Conservation (phyloP, 2,329 filamentous ascomycete genomes). For the Xylaria sp. region DNA sequence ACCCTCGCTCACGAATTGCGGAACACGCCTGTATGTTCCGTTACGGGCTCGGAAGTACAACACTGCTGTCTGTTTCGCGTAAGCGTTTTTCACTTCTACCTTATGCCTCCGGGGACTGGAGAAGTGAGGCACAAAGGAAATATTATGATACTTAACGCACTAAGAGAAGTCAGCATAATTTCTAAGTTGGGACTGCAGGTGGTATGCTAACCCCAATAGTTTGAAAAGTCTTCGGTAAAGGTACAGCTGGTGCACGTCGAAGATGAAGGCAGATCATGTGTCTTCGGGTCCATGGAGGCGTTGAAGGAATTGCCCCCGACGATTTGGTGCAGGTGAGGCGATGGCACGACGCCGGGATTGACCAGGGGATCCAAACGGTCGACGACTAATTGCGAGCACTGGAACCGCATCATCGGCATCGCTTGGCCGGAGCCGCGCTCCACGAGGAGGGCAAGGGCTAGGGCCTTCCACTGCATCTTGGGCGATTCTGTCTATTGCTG, state of each 20-base stretch:
- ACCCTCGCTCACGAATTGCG: slow-evolving; percentile 44
- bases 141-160: not conserved
- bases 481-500: slow-evolving; percentile 28
- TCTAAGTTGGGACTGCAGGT: no score
- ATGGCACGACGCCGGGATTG: slow-evolving; percentile 44
- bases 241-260: slow-evolving; percentile 47
- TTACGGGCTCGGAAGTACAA: slow-evolving; percentile 44
- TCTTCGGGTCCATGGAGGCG: slow-evolving; percentile 43
- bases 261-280: slow-evolving; percentile 38
- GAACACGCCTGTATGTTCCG: slow-evolving; percentile 46
- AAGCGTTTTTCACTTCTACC: not conserved
- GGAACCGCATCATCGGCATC: slow-evolving; percentile 51
- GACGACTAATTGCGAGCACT: slow-evolving; percentile 46
- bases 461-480: slow-evolving; percentile 35
- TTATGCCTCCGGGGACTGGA: slow-evolving; percentile 3
- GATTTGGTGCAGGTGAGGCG: slow-evolving; percentile 48
- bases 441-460: slow-evolving; percentile 32
- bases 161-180: not conserved
- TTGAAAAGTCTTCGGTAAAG: slow-evolving; percentile 46
- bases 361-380: slow-evolving; percentile 47
- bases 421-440: slow-evolving; percentile 38
- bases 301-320: slow-evolving; percentile 48
- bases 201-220: slow-evolving; percentile 42
- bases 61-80: slow-evolving; percentile 3
- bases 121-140: slow-evolving; percentile 5